phyloP scores from a whole-genome alignment of 768 basidiomycete genomes.

The Sutorius australiensis region DNA sequence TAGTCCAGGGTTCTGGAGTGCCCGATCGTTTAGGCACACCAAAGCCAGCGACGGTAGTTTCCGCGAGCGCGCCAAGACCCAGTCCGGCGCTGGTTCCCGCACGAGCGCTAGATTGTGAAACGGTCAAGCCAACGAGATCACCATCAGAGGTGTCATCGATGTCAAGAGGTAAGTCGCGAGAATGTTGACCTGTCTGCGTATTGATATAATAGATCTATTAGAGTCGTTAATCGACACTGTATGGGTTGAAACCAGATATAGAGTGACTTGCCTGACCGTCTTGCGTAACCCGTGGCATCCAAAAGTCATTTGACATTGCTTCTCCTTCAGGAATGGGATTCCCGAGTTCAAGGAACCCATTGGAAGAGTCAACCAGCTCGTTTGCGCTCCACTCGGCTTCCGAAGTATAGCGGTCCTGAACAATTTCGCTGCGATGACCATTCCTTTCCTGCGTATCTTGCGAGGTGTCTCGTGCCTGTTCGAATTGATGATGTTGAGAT shows the following conservation, averaged over 20 bases:
- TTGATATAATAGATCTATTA: conserved; percentile 94
- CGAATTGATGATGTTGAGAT: conserved; percentile 9
- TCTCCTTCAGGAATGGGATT: conserved; percentile 26
- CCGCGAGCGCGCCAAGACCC: conserved; percentile 38
- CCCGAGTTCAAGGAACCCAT: conserved; percentile 33
- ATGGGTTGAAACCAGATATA: not conserved
- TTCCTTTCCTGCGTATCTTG: conserved; percentile 14
- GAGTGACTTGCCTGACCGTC: conserved; percentile 70
- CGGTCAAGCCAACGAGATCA: conserved; percentile 55
- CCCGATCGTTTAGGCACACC: conserved; percentile 55
- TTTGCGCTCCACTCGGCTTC: conserved; percentile 46
- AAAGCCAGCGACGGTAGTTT: conserved; percentile 49
- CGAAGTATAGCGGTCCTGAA: conserved; percentile 28
- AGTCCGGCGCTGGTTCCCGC: conserved; percentile 51
- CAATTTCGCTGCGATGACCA: conserved; percentile 10
- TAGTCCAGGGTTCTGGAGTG: conserved; percentile 81
- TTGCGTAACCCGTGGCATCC: conserved; percentile 82
- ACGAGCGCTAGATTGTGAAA: conserved; percentile 53
- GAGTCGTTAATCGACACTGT: not conserved
- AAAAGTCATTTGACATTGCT: conserved; percentile 67
- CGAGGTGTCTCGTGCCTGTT: conserved; percentile 11
- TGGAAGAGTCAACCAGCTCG: conserved; percentile 34
- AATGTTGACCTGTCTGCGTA: conserved; percentile 77
- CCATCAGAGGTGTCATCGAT: conserved; percentile 61
- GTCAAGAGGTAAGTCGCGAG: conserved; percentile 80